Evolutionary conservation across 2,329 filamentous ascomycete genomes (phyloP), one percentile per base, ranked within the genome.

Genomic region (Xylariaceae sp.): DNA sequence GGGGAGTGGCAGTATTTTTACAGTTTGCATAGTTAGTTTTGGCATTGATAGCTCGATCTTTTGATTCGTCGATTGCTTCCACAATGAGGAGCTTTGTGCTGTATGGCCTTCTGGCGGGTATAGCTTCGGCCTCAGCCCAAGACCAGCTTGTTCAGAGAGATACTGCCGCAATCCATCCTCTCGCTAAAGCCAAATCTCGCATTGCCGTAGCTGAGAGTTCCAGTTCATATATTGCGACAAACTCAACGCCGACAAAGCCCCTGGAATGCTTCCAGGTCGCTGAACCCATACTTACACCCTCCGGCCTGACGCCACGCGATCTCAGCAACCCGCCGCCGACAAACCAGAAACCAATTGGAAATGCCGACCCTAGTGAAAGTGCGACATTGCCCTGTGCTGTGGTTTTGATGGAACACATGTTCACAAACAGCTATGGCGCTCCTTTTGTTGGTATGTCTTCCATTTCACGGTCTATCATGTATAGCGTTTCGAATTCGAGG

Each of bases 251-350:
- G n/a, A 45, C 52, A 15, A 38, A 55, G 30, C 58, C 52, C 42
- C 70, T 87, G 45, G 75, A 86, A 57, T 85, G 83, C 60, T 84
- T 90, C 58, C 80, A 90, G 68, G 81, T 89, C 14, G 79, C 83
- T 45, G 80, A 81, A 57, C 87, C 87, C 1, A 77, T 90, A 2
- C 66, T 82, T 48, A 78, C 74, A 17, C 75, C 77, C 0, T 55
- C 67, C 40, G 71, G 74, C 7, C 51, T 71, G 39, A 65, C 66
- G 52, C 65, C 66, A 18, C 66, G 63, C 49, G 68, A 71, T 58
- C 59, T 68, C 45, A 54, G 49, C 67, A 66, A 45, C 52, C 62
- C 51, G 30, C 57, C 52, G 47, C 56, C 52, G 45, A 62, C 55
- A 55, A 62, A 55, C 22, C 46, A 47, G 47, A 40, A 42, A 9